phyloP scores from a whole-genome alignment of 2,329 filamentous ascomycete species.

The Fusarium virguliforme region DNA sequence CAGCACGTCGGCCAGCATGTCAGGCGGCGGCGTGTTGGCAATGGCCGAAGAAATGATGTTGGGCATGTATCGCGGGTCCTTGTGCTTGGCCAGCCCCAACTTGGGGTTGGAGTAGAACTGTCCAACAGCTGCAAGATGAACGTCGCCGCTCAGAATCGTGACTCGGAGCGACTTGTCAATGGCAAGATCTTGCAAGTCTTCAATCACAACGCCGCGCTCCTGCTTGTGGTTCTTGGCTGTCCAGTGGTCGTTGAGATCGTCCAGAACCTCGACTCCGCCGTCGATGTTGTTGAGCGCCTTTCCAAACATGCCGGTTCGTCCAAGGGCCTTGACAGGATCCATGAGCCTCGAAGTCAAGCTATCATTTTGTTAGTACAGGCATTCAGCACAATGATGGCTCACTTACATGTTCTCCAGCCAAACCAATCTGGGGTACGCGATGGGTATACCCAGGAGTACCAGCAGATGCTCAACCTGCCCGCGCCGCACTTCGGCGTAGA shows the following conservation, averaged over 20 bases:
- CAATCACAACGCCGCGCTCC: slow-evolving; percentile 88
- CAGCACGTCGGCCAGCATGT: slow-evolving; percentile 89
- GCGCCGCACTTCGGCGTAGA: slow-evolving; percentile 84
- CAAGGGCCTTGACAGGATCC: slow-evolving; percentile 90
- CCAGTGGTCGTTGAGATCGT: slow-evolving; percentile 97
- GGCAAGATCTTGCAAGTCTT: slow-evolving; percentile 93
- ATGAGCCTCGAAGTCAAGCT: slow-evolving; percentile 87
- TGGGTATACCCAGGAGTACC: slow-evolving; percentile 87
- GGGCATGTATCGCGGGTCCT: slow-evolving; percentile 96
- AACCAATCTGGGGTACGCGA: slow-evolving; percentile 83
- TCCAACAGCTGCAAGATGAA: slow-evolving; percentile 91
- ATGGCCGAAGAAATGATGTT: slow-evolving; percentile 96
- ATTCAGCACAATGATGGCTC: neutral
- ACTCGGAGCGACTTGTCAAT: slow-evolving; percentile 93
- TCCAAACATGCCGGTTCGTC: slow-evolving; percentile 85
- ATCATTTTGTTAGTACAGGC: slow-evolving; percentile 53
- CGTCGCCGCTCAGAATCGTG: slow-evolving; percentile 94
- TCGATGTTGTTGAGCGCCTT: slow-evolving; percentile 90
- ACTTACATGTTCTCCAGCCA: slow-evolving; percentile 80
- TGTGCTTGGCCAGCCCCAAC: slow-evolving; percentile 84
- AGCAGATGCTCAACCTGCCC: slow-evolving; percentile 92
- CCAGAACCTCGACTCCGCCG: slow-evolving; percentile 90
- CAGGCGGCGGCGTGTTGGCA: slow-evolving; percentile 90
- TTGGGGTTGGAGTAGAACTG: slow-evolving; percentile 96
- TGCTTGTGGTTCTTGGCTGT: slow-evolving; percentile 94